Base-by-base conservation (phyloP, 257 asterid species). In the Galeopsis tetrahit region DNA sequence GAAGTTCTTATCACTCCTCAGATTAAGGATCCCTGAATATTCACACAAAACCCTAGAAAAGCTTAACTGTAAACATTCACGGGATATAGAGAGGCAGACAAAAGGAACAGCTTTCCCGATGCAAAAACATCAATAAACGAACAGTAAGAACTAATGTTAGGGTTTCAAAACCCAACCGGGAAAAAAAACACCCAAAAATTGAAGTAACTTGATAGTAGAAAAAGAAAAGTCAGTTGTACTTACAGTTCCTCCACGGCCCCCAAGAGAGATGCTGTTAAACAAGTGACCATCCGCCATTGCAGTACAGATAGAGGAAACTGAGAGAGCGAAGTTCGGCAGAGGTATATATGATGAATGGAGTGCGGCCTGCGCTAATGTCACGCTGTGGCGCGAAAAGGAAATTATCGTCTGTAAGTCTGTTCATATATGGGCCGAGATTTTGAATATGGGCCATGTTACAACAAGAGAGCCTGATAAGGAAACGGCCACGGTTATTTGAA, bases 201-300 rank as follows among this genome's bases (percentile, higher is more conserved):
- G 3, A 34, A 39, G 32, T 10, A 34, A 74, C 34, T 1, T 21
- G 68, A 79, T 10, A 17, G 58, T 1, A 14, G 42, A 40, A 7
- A 56, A 34, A 28, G 10, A 31, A 28, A 13, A 3, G 13, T 48
- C 1, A 63, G 21, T 14, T 60, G 66, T 8, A 74, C 90, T 87
- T 74, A 93, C 97, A 31, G 92, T 70, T 83, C 96, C 97, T 13
- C 96, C 96, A 63, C 98, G 96, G 69, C 98, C 96, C 14, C 92
- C 92, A 34, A 91, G 97, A 60, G 96, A 86, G 68, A 93, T 88
- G 49, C 80, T 85, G 79, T 86, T 88, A 88, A 89, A 89, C 81
- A 53, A 66, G 78, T 86, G 97, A 70, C 96, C 98, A 36, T 93
- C 97, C 49, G 90, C 86, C 96, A 93, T 89, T 10, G 68, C 78